Percentiles rank a stretch among this genome's conserved stretches.
Evolutionary conservation across 805 yeast genomes (phyloP).

Genomic region (Saccharomycopsis javanensis): DNA sequence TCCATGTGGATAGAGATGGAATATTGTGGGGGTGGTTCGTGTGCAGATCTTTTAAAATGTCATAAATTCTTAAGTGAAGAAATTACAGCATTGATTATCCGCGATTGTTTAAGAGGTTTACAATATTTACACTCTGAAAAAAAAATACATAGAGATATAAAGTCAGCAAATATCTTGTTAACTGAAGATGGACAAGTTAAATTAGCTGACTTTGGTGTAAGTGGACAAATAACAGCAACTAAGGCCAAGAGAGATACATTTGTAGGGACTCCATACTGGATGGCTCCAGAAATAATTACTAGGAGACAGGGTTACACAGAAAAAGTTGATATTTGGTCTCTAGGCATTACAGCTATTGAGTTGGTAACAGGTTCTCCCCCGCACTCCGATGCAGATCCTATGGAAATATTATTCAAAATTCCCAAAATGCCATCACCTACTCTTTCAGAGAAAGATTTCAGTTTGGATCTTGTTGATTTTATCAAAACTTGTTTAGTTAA

Average conservation of each 20-base stretch:
- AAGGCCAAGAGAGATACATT: slow-evolving; percentile 58
- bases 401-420: slow-evolving; percentile 63
- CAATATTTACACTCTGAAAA: slow-evolving; percentile 64
- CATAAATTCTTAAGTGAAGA: slow-evolving; percentile 48
- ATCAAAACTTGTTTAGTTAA: slow-evolving; percentile 56
- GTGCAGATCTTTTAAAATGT: slow-evolving; percentile 59
- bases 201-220: slow-evolving; percentile 89
- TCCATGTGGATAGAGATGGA: slow-evolving; percentile 90
- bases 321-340: slow-evolving; percentile 92
- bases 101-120: slow-evolving; percentile 61
- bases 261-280: slow-evolving; percentile 96
- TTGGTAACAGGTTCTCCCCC: slow-evolving; percentile 80
- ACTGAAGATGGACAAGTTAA: slow-evolving; percentile 64
- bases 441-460: slow-evolving; percentile 33
- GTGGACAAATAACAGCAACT: slow-evolving; percentile 65
- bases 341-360: slow-evolving; percentile 89
- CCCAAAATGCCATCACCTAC: slow-evolving; percentile 58
- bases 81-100: slow-evolving; percentile 49
- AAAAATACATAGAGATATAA: slow-evolving; percentile 83
- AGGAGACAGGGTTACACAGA: slow-evolving; percentile 59
- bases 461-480: slow-evolving; percentile 39
- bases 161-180: slow-evolving; percentile 78
- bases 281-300: slow-evolving; percentile 95
- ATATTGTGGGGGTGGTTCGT: slow-evolving; percentile 91
- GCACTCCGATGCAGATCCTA: slow-evolving; percentile 57